Conservation (phyloP, 441 rosid genomes). For the Erodium chrysanthum region DNA sequence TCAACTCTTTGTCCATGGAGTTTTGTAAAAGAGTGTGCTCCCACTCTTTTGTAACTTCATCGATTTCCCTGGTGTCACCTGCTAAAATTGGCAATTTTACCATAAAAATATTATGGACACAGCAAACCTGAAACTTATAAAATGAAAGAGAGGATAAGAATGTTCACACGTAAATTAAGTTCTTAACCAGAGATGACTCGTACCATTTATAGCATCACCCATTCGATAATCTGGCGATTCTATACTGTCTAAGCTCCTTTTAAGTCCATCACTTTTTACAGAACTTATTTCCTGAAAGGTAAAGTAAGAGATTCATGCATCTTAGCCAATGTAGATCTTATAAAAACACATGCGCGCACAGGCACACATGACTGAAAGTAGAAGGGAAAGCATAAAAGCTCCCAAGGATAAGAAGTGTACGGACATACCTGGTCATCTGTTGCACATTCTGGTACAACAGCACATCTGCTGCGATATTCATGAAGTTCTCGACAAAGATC, state of each 20-base stretch:
- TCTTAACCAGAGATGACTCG: slow-evolving; percentile 7
- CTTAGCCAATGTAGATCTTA: neutral
- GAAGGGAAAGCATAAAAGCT: slow-evolving; percentile 8
- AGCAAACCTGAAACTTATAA: slow-evolving; percentile 7
- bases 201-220: slow-evolving; percentile 66
- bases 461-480: slow-evolving; percentile 64
- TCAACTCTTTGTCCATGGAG: slow-evolving; percentile 88
- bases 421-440: slow-evolving; percentile 62
- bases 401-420: slow-evolving; percentile 9
- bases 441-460: slow-evolving; percentile 45
- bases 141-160: neutral
- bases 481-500: slow-evolving; percentile 90
- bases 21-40: slow-evolving; percentile 85
- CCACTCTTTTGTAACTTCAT: slow-evolving; percentile 91
- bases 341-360: neutral
- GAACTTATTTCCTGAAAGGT: slow-evolving; percentile 54
- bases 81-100: slow-evolving; percentile 19
- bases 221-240: slow-evolving; percentile 72
- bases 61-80: slow-evolving; percentile 72
- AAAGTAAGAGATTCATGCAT: slow-evolving; percentile 13
- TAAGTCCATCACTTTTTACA: slow-evolving; percentile 61
- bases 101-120: slow-evolving; percentile 9
- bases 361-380: neutral
- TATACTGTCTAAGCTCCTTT: slow-evolving; percentile 70
- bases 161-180: neutral